phyloP scores from a whole-genome alignment of 257 asterid genomes.

The Solanum pennellii region DNA sequence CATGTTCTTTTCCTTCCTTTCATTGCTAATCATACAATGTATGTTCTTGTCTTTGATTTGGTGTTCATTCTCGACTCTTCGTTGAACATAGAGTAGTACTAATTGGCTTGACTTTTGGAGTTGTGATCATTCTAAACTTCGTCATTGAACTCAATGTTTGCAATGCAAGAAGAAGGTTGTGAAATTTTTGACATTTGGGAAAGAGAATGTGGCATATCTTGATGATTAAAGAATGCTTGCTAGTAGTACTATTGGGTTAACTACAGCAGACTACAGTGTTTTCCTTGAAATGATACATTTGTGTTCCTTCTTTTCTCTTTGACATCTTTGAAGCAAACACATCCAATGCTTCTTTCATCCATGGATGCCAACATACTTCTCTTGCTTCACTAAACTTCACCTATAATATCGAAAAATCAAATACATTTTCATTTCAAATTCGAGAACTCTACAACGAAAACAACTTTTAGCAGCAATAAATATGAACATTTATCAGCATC shows the following conservation, averaged over 20 bases:
- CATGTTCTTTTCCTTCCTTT: neutral
- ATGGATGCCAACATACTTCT: conserved; percentile 45
- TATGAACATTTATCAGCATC: too few species aligned
- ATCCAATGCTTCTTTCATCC: conserved; percentile 95
- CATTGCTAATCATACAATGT: conserved; percentile 13
- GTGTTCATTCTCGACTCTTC: neutral
- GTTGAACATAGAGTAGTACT: neutral
- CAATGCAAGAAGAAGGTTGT: neutral
- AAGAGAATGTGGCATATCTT: neutral
- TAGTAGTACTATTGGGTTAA: neutral
- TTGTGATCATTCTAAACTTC: neutral
- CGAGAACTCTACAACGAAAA: too few species aligned
- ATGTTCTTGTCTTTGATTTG: neutral
- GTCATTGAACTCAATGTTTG: neutral
- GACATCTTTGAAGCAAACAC: conserved; percentile 28
- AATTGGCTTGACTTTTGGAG: neutral
- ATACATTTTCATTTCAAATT: neutral
- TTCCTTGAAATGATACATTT: neutral
- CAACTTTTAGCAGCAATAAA: too few species aligned
- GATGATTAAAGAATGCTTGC: neutral
- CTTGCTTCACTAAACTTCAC: conserved; percentile 61
- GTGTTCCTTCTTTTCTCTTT: neutral
- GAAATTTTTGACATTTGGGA: neutral
- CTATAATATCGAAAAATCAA: conserved; percentile 19
- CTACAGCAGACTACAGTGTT: neutral